phyloP scores from a whole-genome alignment of 768 basidiomycete species.

The Clathrus columnatus region DNA sequence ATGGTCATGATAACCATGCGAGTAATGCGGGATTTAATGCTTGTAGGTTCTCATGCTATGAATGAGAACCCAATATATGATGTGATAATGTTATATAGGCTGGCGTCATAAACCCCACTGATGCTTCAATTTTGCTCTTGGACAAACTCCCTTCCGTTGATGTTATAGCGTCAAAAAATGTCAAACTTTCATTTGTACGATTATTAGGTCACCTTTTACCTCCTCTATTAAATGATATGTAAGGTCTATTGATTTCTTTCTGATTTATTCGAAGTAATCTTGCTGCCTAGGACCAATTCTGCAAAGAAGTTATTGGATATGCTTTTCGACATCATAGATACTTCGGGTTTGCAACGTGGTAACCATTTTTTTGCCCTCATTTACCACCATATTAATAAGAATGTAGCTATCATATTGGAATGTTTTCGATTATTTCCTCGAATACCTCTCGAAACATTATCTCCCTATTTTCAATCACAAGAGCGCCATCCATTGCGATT shows the following conservation, averaged over 20 bases:
- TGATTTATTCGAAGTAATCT: neutral
- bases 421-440: slow-evolving; percentile 25
- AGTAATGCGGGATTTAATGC: neutral
- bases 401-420: slow-evolving; percentile 25
- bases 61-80: neutral
- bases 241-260: neutral
- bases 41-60: neutral
- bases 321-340: neutral
- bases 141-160: neutral
- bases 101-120: neutral
- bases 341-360: neutral
- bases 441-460: slow-evolving; percentile 12
- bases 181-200: neutral
- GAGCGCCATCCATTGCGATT: slow-evolving; percentile 5
- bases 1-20: slow-evolving; percentile 37
- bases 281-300: neutral
- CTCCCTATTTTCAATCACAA: neutral
- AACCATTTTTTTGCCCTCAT: neutral
- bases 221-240: neutral
- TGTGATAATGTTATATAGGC: neutral
- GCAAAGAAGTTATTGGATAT: neutral
- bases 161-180: neutral
- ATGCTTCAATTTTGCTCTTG: neutral
- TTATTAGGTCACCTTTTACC: neutral
- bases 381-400: neutral